Conservation (phyloP, 108 stramenopile species). For the Cyclotella choctawhatcheeana region DNA sequence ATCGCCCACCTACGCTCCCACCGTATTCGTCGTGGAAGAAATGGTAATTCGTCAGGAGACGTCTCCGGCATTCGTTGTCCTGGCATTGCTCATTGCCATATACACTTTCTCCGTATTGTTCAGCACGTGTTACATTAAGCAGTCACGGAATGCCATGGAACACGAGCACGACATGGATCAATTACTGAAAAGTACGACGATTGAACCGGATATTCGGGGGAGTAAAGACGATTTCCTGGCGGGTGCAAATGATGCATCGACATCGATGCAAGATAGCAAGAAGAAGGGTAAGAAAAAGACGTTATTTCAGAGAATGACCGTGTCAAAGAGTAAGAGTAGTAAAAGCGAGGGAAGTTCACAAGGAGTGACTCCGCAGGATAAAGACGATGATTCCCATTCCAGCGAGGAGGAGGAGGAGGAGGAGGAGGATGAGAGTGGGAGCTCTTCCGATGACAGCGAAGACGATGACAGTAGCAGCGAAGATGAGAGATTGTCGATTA, state of each 20-base stretch:
- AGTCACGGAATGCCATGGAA: not conserved
- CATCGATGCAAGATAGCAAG: too few species aligned
- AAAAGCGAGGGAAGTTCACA: not conserved
- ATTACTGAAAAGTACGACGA: not conserved
- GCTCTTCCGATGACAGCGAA: not conserved
- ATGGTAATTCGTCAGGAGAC: not conserved
- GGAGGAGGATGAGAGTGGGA: not conserved
- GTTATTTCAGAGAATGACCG: not conserved
- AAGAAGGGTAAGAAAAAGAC: not conserved
- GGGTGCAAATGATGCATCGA: not conserved
- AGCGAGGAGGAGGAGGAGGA: not conserved
- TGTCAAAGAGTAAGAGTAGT: not conserved
- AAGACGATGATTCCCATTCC: constrained; percentile 1
- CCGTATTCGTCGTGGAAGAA: not conserved
- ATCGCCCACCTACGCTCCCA: not conserved
- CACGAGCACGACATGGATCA: not conserved
- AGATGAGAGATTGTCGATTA: constrained; percentile 5
- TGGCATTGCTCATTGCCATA: not conserved
- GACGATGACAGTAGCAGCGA: not conserved
- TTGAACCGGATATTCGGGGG: not conserved
- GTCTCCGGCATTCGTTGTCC: not conserved
- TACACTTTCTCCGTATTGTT: constrained; percentile 6
- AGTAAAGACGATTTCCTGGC: not conserved
- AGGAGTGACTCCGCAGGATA: not conserved
- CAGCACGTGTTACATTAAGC: constrained; percentile 6